These are phyloP conservation scores for Dendrostoma leiphaemia DNA, from an alignment of 2,329 filamentous ascomycete species.

Conservation along the genomic window DNA sequence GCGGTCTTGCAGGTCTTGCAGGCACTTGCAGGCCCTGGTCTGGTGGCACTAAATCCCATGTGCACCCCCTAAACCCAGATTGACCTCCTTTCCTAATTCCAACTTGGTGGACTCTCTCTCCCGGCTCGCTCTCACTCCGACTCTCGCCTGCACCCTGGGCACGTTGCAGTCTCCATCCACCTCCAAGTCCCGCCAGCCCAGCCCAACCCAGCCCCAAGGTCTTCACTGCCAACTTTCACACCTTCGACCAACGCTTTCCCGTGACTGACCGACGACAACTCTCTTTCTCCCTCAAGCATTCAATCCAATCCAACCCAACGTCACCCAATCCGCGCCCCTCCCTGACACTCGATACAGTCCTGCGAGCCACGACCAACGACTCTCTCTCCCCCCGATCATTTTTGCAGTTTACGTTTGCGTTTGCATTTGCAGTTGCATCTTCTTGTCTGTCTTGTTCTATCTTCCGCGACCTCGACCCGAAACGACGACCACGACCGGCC, in stretches of 20 bases:
- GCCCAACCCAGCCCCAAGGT: not conserved
- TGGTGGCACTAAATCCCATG: not conserved
- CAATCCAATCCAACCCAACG: too few species aligned
- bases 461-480: not conserved
- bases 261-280: not conserved
- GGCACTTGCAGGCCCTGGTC: too few species aligned
- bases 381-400: not conserved
- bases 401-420: too few species aligned
- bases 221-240: not conserved
- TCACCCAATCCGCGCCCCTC: not conserved
- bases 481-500: slow-evolving; percentile 9
- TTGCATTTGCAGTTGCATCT: too few species aligned
- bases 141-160: too few species aligned
- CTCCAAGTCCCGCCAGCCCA: too few species aligned
- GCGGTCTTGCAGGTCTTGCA: too few species aligned
- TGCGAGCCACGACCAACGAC: not conserved
- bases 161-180: too few species aligned
- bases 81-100: slow-evolving; percentile 2
- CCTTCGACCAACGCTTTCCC: too few species aligned
- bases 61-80: slow-evolving; percentile 2
- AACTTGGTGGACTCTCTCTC: too few species aligned
- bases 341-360: not conserved
- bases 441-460: slow-evolving; percentile 3
- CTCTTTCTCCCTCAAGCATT: not conserved
- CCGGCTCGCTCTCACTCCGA: not conserved